Base-by-base conservation (phyloP, 2,329 filamentous ascomycete genomes). In the Botryosphaeria dothidea region DNA sequence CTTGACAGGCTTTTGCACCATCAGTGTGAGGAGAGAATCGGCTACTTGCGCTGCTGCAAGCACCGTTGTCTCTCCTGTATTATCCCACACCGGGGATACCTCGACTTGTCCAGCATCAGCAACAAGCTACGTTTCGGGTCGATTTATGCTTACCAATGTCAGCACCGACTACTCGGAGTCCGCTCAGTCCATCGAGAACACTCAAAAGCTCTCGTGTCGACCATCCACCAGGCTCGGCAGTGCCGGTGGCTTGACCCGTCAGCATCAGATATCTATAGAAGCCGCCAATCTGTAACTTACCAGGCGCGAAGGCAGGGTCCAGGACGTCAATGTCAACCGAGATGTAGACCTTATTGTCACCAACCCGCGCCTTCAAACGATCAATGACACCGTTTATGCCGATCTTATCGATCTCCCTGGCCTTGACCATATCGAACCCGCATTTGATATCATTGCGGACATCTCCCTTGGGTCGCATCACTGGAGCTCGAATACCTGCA, bases 171-270 rank as follows among this genome's bases (percentile, higher is more conserved):
- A 88, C 79, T 60, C 87, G 82, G 54, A 88, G 68, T 0, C 85
- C 85, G 45, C 79, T 79, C n/a, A 89, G 77, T 0, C 85, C 85
- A 68, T 87, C 84, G 23, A 88, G 74, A 65, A 88, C 85, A 0
- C 84, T 84, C 45, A 86, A 74, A 25, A 88, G 74, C 69, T 88
- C 86, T 41, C 86, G 80, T 0, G 85, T 87, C 0, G 81, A 83
- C 86, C 86, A 88, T 3, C 86, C 86, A 51, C 86, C 86, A 1
- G 85, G 84, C 71, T 88, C 86, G 9, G 85, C 81, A 1, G 86
- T 88, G 2, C 86, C 86, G 0, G 86, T 88, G 8, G 80, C 84
- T 76, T 71, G 58, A 21, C n/a, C 25, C 48, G 34, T 58, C 41
- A 64, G 62, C 13, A 27, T n/a, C 8, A 3, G 9, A 29, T 13